These are phyloP conservation scores for Aphanomyces astaci DNA, from an alignment of 352 stramenopile genomes.

Conservation along the genomic window DNA sequence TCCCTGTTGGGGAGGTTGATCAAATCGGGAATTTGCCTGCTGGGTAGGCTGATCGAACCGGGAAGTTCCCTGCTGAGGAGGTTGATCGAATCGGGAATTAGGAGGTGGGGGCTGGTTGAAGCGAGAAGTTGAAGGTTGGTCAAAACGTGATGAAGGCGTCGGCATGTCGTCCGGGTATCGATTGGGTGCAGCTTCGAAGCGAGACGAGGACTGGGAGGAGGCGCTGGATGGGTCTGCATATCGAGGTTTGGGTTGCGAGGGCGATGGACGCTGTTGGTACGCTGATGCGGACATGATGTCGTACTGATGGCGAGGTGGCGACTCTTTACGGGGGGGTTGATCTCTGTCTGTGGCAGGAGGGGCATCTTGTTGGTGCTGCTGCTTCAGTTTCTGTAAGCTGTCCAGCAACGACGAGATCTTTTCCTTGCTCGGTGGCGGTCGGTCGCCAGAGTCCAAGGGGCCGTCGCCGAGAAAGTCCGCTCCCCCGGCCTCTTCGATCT, in stretches of 20 bases:
- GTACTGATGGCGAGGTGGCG: not conserved
- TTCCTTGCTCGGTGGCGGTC: conserved; percentile 18
- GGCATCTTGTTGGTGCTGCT: not conserved
- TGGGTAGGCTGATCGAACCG: not conserved
- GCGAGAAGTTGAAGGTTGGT: not conserved
- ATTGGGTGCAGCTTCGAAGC: not conserved
- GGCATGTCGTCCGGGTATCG: too few relatives aligned
- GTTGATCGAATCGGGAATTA: not conserved
- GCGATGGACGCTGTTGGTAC: not conserved
- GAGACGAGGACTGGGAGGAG: not conserved
- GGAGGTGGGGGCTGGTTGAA: not conserved
- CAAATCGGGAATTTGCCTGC: not conserved
- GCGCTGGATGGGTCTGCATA: not conserved
- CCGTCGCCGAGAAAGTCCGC: conserved; percentile 23
- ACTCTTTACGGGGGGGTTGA: not conserved
- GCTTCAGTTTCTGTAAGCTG: conserved; percentile 3
- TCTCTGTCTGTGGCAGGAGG: not conserved
- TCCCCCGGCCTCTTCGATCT: conserved; percentile 61
- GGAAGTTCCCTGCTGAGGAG: not conserved
- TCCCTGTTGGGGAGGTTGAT: not conserved
- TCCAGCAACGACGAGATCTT: conserved; percentile 66
- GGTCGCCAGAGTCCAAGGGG: conserved; percentile 5
- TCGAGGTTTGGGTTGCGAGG: not conserved
- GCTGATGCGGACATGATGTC: not conserved
- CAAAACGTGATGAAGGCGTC: not conserved